phyloP scores from a whole-genome alignment of 140 eudicot genomes.

The Flaveria floridana region DNA sequence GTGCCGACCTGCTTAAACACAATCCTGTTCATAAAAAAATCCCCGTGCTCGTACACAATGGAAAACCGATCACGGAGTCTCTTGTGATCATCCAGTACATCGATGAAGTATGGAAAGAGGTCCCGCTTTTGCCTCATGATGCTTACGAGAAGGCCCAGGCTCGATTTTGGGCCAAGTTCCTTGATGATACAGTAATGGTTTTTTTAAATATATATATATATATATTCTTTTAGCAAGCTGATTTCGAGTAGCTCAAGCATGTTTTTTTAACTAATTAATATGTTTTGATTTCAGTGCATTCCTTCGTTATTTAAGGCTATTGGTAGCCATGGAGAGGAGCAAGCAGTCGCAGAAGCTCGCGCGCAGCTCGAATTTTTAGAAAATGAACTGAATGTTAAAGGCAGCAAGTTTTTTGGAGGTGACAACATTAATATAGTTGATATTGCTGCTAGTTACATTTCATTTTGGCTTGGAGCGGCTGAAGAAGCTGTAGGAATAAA shows the following conservation, averaged over 20 bases:
- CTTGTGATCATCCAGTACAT: conserved; percentile 38
- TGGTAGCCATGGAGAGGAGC: conserved; percentile 16
- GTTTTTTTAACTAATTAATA: not conserved
- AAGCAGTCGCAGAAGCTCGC: not conserved
- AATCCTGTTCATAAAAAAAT: conserved; percentile 38
- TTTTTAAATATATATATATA: too few relatives aligned
- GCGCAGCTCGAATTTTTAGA: not conserved
- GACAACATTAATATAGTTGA: conserved; percentile 35
- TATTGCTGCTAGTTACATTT: conserved; percentile 29
- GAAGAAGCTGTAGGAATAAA: conserved; percentile 36
- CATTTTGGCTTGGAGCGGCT: conserved; percentile 27
- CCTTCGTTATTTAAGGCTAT: conserved; percentile 26
- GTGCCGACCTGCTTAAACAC: conserved; percentile 35
- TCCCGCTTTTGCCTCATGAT: conserved; percentile 35
- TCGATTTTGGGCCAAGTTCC: conserved; percentile 36
- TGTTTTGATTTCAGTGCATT: conserved; percentile 24
- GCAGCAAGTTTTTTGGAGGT: conserved; percentile 38
- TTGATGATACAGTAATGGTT: conserved; percentile 29
- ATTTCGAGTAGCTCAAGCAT: not conserved
- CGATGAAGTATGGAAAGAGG: conserved; percentile 35
- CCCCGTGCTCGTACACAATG: conserved; percentile 43
- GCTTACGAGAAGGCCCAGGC: conserved; percentile 26
- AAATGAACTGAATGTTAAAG: conserved; percentile 30
- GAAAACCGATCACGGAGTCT: conserved; percentile 34
- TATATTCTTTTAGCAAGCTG: not conserved